phyloP scores from a whole-genome alignment of 129 eudicot species.

The Deinandra increscens region DNA sequence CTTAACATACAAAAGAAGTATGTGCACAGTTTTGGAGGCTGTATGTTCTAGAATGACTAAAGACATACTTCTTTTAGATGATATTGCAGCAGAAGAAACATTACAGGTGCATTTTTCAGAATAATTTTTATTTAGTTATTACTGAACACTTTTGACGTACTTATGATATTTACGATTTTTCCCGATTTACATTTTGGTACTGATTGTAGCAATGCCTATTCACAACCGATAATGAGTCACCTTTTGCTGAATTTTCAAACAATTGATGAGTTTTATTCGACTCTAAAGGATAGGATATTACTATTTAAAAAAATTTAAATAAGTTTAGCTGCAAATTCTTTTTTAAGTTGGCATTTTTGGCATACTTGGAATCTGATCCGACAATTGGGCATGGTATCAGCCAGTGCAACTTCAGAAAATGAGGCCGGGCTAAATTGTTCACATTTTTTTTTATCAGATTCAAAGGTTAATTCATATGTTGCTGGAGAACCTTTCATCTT shows the following conservation, averaged over 20 bases:
- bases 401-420: not conserved
- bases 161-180: not conserved
- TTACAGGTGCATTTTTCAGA: conserved; percentile 52
- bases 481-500: conserved; percentile 67
- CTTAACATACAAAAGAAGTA: conserved; percentile 59
- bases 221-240: not conserved
- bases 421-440: not conserved
- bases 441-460: conserved; percentile 48
- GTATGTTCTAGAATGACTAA: conserved; percentile 71
- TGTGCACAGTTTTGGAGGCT: conserved; percentile 64
- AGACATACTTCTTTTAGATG: conserved; percentile 91
- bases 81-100: conserved; percentile 96
- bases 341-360: not conserved
- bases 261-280: not conserved
- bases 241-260: not conserved
- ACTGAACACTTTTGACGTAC: not conserved
- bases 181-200: not conserved
- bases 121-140: not conserved
- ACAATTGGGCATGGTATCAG: not conserved
- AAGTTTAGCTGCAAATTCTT: not conserved
- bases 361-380: not conserved
- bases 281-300: not conserved
- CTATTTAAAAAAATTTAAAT: not conserved
- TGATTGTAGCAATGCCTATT: not conserved
- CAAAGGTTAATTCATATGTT: conserved; percentile 75